Conservation (phyloP, 768 basidiomycete genomes). For the Tylopilus intermedius region DNA sequence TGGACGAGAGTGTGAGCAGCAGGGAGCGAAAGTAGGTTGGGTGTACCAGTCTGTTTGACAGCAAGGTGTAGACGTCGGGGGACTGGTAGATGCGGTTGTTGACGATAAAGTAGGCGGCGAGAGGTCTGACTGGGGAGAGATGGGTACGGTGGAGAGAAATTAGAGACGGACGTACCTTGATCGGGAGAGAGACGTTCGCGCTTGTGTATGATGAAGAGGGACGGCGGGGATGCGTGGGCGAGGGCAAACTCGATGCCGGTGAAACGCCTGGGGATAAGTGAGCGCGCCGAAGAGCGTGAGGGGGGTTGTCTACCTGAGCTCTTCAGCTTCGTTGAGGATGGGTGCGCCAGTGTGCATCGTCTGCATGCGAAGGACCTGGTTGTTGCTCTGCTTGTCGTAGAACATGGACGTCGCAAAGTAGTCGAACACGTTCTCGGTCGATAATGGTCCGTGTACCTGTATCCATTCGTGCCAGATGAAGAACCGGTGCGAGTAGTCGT, state of each 20-base stretch:
- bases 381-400: conserved; percentile 92
- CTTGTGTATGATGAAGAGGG: conserved; percentile 86
- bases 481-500: conserved; percentile 77
- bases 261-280: conserved; percentile 55
- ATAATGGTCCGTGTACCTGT: conserved; percentile 76
- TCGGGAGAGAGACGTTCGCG: conserved; percentile 78
- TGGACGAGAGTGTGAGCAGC: conserved; percentile 22
- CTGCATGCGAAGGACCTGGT: conserved; percentile 90
- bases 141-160: background rate
- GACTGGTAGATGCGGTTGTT: conserved; percentile 87
- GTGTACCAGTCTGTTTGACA: conserved; percentile 78
- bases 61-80: conserved; percentile 76
- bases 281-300: conserved; percentile 1
- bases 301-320: conserved; percentile 51
- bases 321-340: conserved; percentile 75
- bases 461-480: conserved; percentile 94
- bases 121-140: conserved; percentile 52
- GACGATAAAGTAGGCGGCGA: conserved; percentile 84
- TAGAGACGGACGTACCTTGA: conserved; percentile 51
- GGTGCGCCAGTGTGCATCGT: conserved; percentile 80
- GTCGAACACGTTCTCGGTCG: conserved; percentile 75
- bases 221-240: conserved; percentile 73
- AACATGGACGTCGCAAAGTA: conserved; percentile 91
- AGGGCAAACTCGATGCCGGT: conserved; percentile 84
- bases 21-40: background rate